Percentiles rank a stretch among this genome's conserved stretches.
Conservation (phyloP, 2,329 filamentous ascomycete genomes). For the Fusarium acutatum region DNA sequence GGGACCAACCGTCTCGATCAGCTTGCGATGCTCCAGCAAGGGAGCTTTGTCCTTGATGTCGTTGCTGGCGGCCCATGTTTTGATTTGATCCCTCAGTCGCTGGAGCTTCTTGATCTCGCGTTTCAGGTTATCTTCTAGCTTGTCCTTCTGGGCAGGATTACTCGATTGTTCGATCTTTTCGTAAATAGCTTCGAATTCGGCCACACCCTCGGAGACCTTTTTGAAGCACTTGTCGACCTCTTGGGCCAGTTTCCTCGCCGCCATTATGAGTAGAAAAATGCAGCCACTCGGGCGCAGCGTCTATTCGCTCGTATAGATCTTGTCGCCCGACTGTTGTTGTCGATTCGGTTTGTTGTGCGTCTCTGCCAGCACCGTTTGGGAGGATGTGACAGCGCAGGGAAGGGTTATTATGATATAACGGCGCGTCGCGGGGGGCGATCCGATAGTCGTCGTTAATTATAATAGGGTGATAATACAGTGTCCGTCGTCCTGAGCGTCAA, state of each 20-base stretch:
- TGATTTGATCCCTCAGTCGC: slow-evolving; percentile 96
- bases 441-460: slow-evolving; percentile 13
- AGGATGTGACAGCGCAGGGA: slow-evolving; percentile 16
- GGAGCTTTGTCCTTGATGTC: slow-evolving; percentile 99
- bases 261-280: slow-evolving; percentile 68
- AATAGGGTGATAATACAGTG: slow-evolving; percentile 11
- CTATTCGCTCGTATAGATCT: slow-evolving; percentile 11
- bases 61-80: slow-evolving; percentile 98
- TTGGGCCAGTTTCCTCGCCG: slow-evolving; percentile 93
- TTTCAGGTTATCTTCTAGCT: slow-evolving; percentile 97
- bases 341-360: slow-evolving; percentile 18
- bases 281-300: slow-evolving; percentile 26
- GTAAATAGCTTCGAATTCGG: slow-evolving; percentile 93
- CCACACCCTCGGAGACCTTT: slow-evolving; percentile 92
- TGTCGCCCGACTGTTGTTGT: slow-evolving; percentile 3
- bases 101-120: slow-evolving; percentile 99
- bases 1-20: slow-evolving; percentile 90
- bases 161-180: slow-evolving; percentile 95
- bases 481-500: slow-evolving; percentile 29
- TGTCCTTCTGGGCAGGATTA: slow-evolving; percentile 96
- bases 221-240: slow-evolving; percentile 99
- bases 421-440: slow-evolving; percentile 24
- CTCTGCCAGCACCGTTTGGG: slow-evolving; percentile 16
- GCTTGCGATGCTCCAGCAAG: slow-evolving; percentile 89
- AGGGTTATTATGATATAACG: slow-evolving; percentile 17